Percentiles rank a stretch among this genome's conserved stretches.
phyloP scores from a whole-genome alignment of 2,329 filamentous ascomycete genomes.

The Colletotrichum sp. region DNA sequence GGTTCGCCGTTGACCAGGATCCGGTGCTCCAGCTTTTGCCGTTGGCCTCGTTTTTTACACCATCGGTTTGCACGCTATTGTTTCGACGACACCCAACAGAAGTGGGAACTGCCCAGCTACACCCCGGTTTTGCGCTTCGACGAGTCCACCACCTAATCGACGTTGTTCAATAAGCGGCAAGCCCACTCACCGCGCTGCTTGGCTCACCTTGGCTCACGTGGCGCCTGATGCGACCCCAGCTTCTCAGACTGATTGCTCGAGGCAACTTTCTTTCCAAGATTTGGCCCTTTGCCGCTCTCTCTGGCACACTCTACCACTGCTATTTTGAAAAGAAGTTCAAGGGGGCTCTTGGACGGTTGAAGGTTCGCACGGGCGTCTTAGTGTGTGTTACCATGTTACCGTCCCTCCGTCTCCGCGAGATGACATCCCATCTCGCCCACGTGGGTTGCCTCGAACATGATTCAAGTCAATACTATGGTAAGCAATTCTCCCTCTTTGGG shows the following conservation, averaged over 20 bases:
- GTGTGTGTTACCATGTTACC: background rate
- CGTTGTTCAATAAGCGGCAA: conserved; percentile 7
- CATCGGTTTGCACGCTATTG: background rate
- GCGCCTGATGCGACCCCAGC: conserved; percentile 9
- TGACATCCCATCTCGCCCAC: background rate
- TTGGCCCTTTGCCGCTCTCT: background rate
- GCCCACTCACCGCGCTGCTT: conserved; percentile 4
- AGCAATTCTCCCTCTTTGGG: background rate
- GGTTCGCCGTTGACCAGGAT: background rate
- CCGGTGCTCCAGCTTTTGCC: background rate
- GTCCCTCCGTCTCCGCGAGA: background rate
- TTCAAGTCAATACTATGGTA: background rate
- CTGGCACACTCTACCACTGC: background rate
- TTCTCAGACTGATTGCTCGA: background rate
- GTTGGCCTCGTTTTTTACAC: background rate
- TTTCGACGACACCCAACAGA: conserved; percentile 12
- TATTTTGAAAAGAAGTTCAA: background rate
- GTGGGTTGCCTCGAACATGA: background rate
- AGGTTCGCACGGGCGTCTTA: background rate
- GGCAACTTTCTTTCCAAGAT: background rate
- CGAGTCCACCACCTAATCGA: background rate
- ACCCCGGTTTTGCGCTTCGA: background rate
- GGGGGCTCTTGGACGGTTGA: background rate
- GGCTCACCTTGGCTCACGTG: conserved; percentile 22
- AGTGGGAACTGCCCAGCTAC: conserved; percentile 8